Conservation (phyloP, 805 yeast genomes). For the Sugiyamaella valdiviana region DNA sequence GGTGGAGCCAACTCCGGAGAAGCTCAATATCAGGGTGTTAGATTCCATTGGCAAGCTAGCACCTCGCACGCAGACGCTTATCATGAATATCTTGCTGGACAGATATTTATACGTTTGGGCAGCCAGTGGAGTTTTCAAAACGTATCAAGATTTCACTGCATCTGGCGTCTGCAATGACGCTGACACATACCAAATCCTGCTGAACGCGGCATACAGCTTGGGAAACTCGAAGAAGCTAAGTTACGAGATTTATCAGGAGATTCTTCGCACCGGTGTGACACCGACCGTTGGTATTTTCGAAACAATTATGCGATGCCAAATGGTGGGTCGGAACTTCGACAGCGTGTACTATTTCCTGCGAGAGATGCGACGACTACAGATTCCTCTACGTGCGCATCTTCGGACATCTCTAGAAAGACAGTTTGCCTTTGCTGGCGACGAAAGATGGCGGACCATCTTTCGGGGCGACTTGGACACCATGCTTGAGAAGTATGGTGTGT, state of each 20-base stretch:
- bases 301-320: constrained; percentile 23
- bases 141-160: constrained; percentile 7
- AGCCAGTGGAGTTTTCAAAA: constrained; percentile 6
- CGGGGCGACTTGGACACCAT: neutral
- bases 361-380: constrained; percentile 23
- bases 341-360: constrained; percentile 20
- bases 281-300: constrained; percentile 24
- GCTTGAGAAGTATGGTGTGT: constrained; percentile 1
- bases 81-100: constrained; percentile 11
- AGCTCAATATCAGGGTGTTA: neutral
- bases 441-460: constrained; percentile 1
- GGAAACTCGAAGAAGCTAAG: constrained; percentile 28
- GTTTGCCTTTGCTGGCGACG: constrained; percentile 10
- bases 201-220: constrained; percentile 21
- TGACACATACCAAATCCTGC: constrained; percentile 16
- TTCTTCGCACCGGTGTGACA: constrained; percentile 1
- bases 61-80: neutral
- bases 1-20: neutral
- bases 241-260: constrained; percentile 24
- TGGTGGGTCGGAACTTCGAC: constrained; percentile 20
- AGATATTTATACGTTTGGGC: constrained; percentile 1
- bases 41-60: neutral
- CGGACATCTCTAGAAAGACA: constrained; percentile 4
- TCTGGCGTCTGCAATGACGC: constrained; percentile 11
- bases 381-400: constrained; percentile 11